Conservation (phyloP, 345 rosid species). For the Gossypium ekmanianum region DNA sequence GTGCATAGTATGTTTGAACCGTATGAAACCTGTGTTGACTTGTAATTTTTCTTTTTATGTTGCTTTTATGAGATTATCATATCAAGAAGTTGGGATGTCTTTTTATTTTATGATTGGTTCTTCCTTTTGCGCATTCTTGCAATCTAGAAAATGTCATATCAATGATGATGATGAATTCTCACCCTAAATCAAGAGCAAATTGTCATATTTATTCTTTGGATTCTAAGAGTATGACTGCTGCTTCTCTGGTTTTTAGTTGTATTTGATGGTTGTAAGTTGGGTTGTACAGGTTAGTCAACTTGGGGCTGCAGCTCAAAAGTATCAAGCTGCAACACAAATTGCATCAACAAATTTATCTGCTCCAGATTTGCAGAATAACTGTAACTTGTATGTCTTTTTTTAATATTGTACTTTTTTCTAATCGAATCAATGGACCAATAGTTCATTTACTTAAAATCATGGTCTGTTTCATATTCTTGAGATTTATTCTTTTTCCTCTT, state of each 20-base stretch:
- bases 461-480: neutral
- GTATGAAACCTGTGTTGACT: neutral
- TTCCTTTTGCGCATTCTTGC: neutral
- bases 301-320: constrained; percentile 86
- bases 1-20: neutral
- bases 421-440: neutral
- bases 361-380: constrained; percentile 78
- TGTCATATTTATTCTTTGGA: neutral
- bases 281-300: constrained; percentile 79
- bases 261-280: constrained; percentile 3
- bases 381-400: constrained; percentile 63
- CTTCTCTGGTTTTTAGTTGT: neutral
- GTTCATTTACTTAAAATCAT: neutral
- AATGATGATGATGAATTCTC: neutral
- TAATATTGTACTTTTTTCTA: neutral
- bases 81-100: neutral
- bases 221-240: constrained; percentile 4
- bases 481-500: neutral
- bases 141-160: constrained; percentile 1
- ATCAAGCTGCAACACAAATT: constrained; percentile 84
- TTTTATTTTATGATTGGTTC: neutral
- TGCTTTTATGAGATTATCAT: constrained; percentile 8
- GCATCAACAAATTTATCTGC: constrained; percentile 73
- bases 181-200: neutral
- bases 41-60: neutral